These are phyloP conservation scores for Phytophthora agathidicida DNA, from an alignment of 352 stramenopile species.

Conservation along the genomic window DNA sequence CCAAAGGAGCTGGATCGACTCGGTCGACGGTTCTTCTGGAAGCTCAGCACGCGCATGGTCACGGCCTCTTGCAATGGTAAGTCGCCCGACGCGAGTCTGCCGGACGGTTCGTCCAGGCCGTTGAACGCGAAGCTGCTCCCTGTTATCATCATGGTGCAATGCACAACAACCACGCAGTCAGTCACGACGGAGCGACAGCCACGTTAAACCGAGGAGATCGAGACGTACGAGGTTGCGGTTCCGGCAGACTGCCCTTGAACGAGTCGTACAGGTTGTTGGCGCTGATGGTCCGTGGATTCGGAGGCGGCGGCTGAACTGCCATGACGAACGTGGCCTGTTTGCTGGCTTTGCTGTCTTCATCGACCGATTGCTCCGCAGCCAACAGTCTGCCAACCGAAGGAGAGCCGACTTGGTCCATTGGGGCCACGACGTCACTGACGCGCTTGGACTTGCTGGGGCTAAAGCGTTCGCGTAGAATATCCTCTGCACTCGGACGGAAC, in stretches of 20 bases:
- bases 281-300: slow-evolving; percentile 17
- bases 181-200: background rate
- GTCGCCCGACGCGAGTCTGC: slow-evolving; percentile 18
- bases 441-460: slow-evolving; percentile 23
- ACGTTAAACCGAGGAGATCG: background rate
- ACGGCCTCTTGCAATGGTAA: slow-evolving; percentile 29
- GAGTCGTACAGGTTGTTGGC: slow-evolving; percentile 29
- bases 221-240: slow-evolving; percentile 26
- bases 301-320: slow-evolving; percentile 17
- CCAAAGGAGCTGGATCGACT: slow-evolving; percentile 30
- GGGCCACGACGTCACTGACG: slow-evolving; percentile 19
- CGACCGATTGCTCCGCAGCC: slow-evolving; percentile 21
- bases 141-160: slow-evolving; percentile 18
- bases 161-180: too few relatives aligned
- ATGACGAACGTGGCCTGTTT: slow-evolving; percentile 21
- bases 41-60: slow-evolving; percentile 44
- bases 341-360: slow-evolving; percentile 15
- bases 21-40: slow-evolving; percentile 27
- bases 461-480: slow-evolving; percentile 68
- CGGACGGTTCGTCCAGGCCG: slow-evolving; percentile 18
- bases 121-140: slow-evolving; percentile 45
- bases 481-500: slow-evolving; percentile 53
- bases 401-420: slow-evolving; percentile 10
- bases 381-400: slow-evolving; percentile 31
- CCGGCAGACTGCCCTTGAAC: slow-evolving; percentile 21